A percentile compares a stretch with the other conserved stretches of the same genome.
Conservation (phyloP, 2,329 filamentous ascomycete species). For the Knufia fluminis region DNA sequence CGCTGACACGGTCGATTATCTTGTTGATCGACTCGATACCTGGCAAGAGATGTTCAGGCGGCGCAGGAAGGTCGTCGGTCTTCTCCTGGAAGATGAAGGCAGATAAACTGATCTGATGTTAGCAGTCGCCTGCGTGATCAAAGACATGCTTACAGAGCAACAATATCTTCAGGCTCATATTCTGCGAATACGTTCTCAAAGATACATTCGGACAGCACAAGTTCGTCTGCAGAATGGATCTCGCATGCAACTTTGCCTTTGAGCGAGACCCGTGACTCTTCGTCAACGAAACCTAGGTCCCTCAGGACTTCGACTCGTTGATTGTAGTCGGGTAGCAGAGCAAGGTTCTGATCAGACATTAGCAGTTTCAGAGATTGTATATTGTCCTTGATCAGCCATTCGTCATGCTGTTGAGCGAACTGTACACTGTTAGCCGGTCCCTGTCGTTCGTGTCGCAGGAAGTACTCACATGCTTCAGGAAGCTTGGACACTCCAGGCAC, state of each 20-base stretch:
- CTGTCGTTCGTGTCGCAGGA: neutral
- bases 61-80: constrained; percentile 67
- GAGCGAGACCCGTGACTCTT: constrained; percentile 75
- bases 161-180: constrained; percentile 57
- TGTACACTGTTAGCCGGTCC: constrained; percentile 31
- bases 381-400: constrained; percentile 92
- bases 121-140: neutral
- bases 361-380: constrained; percentile 78
- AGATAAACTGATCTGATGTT: constrained; percentile 46
- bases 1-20: constrained; percentile 87
- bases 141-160: constrained; percentile 4
- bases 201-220: constrained; percentile 90
- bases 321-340: constrained; percentile 91
- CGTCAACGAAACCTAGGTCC: constrained; percentile 86
- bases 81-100: constrained; percentile 98
- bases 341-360: constrained; percentile 92
- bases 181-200: constrained; percentile 93
- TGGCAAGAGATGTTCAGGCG: constrained; percentile 72
- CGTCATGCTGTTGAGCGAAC: constrained; percentile 93
- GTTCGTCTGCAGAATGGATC: constrained; percentile 91
- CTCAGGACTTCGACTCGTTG: constrained; percentile 87
- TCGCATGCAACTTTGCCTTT: constrained; percentile 99
- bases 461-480: constrained; percentile 75
- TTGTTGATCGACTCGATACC: constrained; percentile 78
- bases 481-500: constrained; percentile 62